A percentile compares a stretch with the other conserved stretches of the same genome.
Evolutionary conservation across 169 alveolate species (phyloP).

Genomic region (Amoebophrya sp.): DNA sequence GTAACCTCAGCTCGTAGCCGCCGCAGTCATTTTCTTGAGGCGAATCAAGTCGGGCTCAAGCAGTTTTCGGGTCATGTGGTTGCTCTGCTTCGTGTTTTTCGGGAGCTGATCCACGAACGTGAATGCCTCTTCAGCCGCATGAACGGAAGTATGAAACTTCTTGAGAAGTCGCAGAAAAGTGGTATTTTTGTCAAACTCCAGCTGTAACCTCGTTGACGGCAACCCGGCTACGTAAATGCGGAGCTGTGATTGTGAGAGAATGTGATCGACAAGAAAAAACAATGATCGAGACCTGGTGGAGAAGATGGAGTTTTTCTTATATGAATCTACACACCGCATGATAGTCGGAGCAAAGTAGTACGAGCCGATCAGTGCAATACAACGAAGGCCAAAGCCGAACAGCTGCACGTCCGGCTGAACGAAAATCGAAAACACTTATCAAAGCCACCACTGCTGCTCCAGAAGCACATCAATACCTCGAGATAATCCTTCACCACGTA

Average conservation of each 20-base stretch:
- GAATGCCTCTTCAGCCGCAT: conserved; percentile 8
- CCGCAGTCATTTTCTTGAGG: background rate
- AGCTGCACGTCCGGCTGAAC: too few species aligned
- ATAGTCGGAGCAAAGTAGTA: too few species aligned
- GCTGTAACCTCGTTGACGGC: background rate
- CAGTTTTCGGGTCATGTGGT: background rate
- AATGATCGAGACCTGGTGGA: too few species aligned
- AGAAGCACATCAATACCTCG: background rate
- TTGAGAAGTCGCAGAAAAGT: background rate
- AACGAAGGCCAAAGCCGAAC: too few species aligned
- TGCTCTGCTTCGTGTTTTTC: background rate
- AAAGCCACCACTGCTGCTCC: too few species aligned
- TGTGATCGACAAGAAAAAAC: too few species aligned
- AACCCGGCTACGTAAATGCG: background rate
- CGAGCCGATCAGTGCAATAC: too few species aligned
- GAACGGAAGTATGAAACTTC: background rate
- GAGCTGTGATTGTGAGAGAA: background rate
- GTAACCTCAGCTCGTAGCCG: too few species aligned
- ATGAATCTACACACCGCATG: too few species aligned
- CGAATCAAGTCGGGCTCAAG: background rate
- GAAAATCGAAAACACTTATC: too few species aligned
- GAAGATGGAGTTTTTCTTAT: too few species aligned
- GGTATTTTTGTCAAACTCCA: conserved; percentile 6
- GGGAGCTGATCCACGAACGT: background rate
- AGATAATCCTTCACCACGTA: background rate